phyloP scores from a whole-genome alignment of 441 rosid species.

The Erysimum cheiri region DNA sequence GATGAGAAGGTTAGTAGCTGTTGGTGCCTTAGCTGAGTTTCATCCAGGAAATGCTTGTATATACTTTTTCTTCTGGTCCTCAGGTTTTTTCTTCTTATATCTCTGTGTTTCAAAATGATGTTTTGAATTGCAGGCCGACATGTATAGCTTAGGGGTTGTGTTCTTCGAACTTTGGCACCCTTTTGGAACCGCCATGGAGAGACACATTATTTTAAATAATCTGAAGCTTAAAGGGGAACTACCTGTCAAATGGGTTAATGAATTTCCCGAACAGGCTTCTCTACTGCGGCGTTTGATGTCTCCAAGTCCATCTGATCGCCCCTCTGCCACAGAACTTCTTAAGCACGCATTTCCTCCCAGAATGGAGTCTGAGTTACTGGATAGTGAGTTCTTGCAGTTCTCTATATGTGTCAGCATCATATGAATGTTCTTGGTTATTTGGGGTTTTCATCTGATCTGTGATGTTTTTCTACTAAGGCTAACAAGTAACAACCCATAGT shows the following conservation, averaged over 20 bases:
- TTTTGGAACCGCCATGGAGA: conserved; percentile 96
- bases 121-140: conserved; percentile 77
- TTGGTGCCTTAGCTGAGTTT: conserved; percentile 33
- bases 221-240: conserved; percentile 88
- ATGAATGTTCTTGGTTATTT: background rate
- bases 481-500: conserved; percentile 17
- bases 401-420: conserved; percentile 17
- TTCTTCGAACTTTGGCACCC: conserved; percentile 99
- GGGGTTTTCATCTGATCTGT: conserved; percentile 24
- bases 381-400: conserved; percentile 62
- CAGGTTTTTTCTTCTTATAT: conserved; percentile 14
- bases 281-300: conserved; percentile 78
- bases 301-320: conserved; percentile 97
- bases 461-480: conserved; percentile 14
- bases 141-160: conserved; percentile 97
- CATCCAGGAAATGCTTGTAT: conserved; percentile 27
- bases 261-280: conserved; percentile 92
- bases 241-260: conserved; percentile 80
- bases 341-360: conserved; percentile 85
- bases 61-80: conserved; percentile 18
- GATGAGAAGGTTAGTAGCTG: conserved; percentile 81
- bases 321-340: conserved; percentile 90
- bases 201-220: conserved; percentile 72
- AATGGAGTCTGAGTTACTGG: conserved; percentile 91
- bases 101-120: conserved; percentile 17